Evolutionary conservation across 116 monocot genomes (phyloP).

Genomic region (Iris pallida): DNA sequence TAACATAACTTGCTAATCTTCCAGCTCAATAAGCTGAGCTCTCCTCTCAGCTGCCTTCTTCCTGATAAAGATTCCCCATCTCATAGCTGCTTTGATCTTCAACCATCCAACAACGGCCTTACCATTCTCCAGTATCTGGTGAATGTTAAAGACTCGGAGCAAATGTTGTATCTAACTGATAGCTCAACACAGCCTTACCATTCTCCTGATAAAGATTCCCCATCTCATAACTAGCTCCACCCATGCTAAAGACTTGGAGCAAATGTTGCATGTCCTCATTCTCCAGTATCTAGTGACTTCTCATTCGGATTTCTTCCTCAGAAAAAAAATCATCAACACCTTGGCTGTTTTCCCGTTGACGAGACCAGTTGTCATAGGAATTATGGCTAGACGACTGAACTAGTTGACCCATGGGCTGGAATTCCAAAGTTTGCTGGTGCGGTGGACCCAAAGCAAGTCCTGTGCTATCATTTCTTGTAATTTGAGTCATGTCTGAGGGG

Average conservation of each 20-base stretch:
- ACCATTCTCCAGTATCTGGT: conserved; percentile 43
- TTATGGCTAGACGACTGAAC: conserved; percentile 15
- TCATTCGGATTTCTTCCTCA: conserved; percentile 68
- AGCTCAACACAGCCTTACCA: conserved; percentile 39
- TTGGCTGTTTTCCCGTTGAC: conserved; percentile 10
- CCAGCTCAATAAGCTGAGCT: conserved; percentile 76
- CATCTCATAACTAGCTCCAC: conserved; percentile 53
- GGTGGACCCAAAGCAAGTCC: conserved; percentile 19
- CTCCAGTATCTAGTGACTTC: conserved; percentile 73
- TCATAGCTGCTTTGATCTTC: conserved; percentile 90
- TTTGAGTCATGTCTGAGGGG: conserved; percentile 9
- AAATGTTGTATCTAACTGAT: too few species aligned
- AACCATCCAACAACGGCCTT: conserved; percentile 89
- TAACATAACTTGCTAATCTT: conserved; percentile 9
- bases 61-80: conserved; percentile 88
- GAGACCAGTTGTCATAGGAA: conserved; percentile 36
- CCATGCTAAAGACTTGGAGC: conserved; percentile 57
- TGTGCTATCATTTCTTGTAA: conserved; percentile 15
- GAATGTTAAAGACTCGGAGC: conserved; percentile 42
- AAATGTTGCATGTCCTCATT: conserved; percentile 90
- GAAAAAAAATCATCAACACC: conserved; percentile 35
- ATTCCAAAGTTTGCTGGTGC: conserved; percentile 1
- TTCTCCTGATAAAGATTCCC: too few species aligned
- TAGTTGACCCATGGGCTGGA: conserved; percentile 11
- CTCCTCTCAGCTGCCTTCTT: too few species aligned